phyloP scores from a whole-genome alignment of 179 eudicot genomes.

The Silene coronaria region DNA sequence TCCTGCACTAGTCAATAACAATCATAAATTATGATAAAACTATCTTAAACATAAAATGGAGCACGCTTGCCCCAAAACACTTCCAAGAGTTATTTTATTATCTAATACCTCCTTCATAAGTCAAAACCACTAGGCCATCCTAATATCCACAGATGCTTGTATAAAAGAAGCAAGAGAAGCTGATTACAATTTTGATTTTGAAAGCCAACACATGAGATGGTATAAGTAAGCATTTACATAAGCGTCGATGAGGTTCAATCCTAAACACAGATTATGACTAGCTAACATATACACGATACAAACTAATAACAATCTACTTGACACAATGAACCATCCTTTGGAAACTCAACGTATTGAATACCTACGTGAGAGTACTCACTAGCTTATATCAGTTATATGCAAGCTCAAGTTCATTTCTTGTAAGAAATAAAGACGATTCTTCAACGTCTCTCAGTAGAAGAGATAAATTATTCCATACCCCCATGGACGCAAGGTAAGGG shows the following conservation, averaged over 20 bases:
- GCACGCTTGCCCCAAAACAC: background rate
- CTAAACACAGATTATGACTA: background rate
- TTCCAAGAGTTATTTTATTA: background rate
- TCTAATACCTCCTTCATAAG: background rate
- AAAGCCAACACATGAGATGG: background rate
- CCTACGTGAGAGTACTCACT: too few relatives aligned
- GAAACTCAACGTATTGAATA: background rate
- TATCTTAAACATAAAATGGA: background rate
- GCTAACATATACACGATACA: background rate
- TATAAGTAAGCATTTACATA: background rate
- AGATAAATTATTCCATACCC: background rate
- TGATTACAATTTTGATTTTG: background rate
- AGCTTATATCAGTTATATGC: background rate
- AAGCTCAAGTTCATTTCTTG: background rate
- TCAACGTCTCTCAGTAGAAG: background rate
- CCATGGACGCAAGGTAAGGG: too few relatives aligned
- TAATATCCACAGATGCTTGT: background rate
- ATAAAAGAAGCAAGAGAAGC: background rate
- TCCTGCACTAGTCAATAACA: conserved; percentile 43
- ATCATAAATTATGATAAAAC: conserved; percentile 2
- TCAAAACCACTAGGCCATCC: background rate
- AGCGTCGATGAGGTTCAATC: background rate
- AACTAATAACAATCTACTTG: background rate
- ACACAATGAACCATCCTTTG: background rate
- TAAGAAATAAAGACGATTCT: background rate